A percentile compares a stretch with the other conserved stretches of the same genome.
Conservation (phyloP, 2,329 filamentous ascomycete genomes). For the Cytospora paraplurivora region DNA sequence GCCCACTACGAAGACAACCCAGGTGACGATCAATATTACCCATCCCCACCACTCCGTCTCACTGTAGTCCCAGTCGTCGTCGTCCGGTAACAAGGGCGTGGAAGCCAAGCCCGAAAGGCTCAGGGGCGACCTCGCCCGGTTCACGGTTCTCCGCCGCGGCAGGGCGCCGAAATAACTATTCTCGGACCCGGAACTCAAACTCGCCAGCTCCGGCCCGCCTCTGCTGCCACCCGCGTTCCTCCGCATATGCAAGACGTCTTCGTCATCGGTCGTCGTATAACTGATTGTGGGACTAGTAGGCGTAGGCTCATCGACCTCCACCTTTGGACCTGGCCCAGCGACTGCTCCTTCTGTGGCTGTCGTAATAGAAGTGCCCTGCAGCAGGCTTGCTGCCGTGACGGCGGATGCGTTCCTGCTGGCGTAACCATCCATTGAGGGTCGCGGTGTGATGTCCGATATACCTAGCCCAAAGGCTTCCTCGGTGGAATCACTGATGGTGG, state of each 20-base stretch:
- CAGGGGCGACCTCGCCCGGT: slow-evolving; percentile 61
- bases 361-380: slow-evolving; percentile 26
- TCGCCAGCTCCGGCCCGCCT: slow-evolving; percentile 42
- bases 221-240: slow-evolving; percentile 45
- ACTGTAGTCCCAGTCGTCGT: slow-evolving; percentile 78
- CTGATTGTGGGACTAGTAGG: slow-evolving; percentile 58
- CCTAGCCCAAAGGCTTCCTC: slow-evolving; percentile 46
- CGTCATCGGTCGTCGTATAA: slow-evolving; percentile 81
- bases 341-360: neutral
- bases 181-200: slow-evolving; percentile 58
- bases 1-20: slow-evolving; percentile 93
- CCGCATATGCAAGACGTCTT: slow-evolving; percentile 71
- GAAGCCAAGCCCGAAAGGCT: slow-evolving; percentile 57
- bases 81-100: slow-evolving; percentile 50
- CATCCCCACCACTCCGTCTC: slow-evolving; percentile 99
- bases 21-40: slow-evolving; percentile 87
- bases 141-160: slow-evolving; percentile 51
- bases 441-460: slow-evolving; percentile 49
- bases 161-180: slow-evolving; percentile 61
- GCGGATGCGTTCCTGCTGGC: slow-evolving; percentile 38
- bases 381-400: slow-evolving; percentile 23
- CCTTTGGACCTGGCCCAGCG: slow-evolving; percentile 21
- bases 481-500: slow-evolving; percentile 20
- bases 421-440: slow-evolving; percentile 50
- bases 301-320: slow-evolving; percentile 30